Percentiles rank a stretch among this genome's conserved stretches.
Conservation (phyloP, 257 asterid species). For the Nicotiana otophora region DNA sequence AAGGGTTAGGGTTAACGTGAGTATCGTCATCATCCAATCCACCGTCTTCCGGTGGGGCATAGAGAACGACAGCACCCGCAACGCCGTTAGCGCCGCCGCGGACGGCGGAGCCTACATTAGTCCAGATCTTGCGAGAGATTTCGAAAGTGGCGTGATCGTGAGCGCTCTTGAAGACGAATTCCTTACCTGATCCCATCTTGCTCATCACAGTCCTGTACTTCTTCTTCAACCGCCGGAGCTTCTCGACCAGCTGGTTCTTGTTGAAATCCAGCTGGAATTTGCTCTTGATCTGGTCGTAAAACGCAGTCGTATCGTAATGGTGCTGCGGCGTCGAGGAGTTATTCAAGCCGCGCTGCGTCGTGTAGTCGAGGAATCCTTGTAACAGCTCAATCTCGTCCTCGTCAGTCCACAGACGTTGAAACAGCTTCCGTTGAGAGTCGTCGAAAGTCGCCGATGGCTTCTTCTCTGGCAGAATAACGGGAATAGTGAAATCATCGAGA, state of each 20-base stretch:
- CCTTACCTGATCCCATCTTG: conserved; percentile 72
- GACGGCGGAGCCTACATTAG: conserved; percentile 16
- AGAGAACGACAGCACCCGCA: background rate
- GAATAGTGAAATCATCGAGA: conserved; percentile 16
- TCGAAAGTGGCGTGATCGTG: conserved; percentile 88
- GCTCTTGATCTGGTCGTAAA: conserved; percentile 80
- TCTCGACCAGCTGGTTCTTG: conserved; percentile 90
- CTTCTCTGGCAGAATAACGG: conserved; percentile 27
- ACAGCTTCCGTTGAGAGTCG: conserved; percentile 63
- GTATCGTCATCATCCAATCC: conserved; percentile 54
- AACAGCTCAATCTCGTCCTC: conserved; percentile 91
- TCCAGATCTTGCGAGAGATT: conserved; percentile 83
- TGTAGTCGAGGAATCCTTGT: conserved; percentile 80
- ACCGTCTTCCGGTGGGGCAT: conserved; percentile 44
- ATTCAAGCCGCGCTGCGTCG: conserved; percentile 53
- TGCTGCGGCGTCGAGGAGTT: conserved; percentile 38
- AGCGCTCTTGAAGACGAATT: conserved; percentile 64
- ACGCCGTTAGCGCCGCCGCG: conserved; percentile 10
- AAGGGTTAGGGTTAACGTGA: conserved; percentile 49
- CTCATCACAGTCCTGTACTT: conserved; percentile 65
- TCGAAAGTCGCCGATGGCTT: conserved; percentile 53
- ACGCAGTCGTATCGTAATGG: conserved; percentile 88
- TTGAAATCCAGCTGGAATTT: conserved; percentile 90
- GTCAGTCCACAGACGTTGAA: conserved; percentile 92
- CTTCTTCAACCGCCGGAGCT: conserved; percentile 83